These are phyloP conservation scores for Drechslera avenae DNA, from an alignment of 2,329 filamentous ascomycete genomes.

Conservation along the genomic window DNA sequence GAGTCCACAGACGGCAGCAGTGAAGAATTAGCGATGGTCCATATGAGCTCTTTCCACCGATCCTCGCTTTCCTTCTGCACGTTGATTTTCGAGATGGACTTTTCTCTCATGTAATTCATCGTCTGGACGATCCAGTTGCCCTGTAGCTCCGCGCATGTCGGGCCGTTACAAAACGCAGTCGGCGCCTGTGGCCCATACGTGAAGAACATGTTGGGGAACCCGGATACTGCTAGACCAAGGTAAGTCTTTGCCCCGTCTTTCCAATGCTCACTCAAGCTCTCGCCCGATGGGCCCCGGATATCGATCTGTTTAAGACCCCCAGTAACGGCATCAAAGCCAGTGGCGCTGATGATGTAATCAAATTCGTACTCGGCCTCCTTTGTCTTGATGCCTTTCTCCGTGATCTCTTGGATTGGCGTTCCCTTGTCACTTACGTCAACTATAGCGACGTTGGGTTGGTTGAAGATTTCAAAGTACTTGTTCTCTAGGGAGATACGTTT, in stretches of 20 bases:
- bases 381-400: constrained; percentile 56
- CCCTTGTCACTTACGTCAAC: constrained; percentile 46
- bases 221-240: constrained; percentile 46
- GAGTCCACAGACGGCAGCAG: constrained; percentile 56
- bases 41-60: constrained; percentile 57
- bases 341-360: constrained; percentile 59
- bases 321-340: constrained; percentile 50
- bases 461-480: constrained; percentile 48
- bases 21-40: constrained; percentile 53
- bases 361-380: constrained; percentile 54
- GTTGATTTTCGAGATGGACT: constrained; percentile 59
- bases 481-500: constrained; percentile 32
- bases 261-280: constrained; percentile 23
- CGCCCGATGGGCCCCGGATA: constrained; percentile 39
- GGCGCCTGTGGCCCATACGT: constrained; percentile 62
- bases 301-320: constrained; percentile 46
- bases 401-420: constrained; percentile 53
- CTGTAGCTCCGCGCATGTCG: constrained; percentile 60
- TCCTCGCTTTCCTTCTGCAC: constrained; percentile 53
- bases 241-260: constrained; percentile 36
- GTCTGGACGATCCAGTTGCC: constrained; percentile 61
- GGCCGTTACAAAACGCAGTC: constrained; percentile 62
- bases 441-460: constrained; percentile 55
- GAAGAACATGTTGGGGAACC: constrained; percentile 49
- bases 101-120: constrained; percentile 56